Evolutionary conservation across 805 yeast genomes (phyloP), one percentile per base, ranked within the genome.

Genomic region (Candida qinlingensis): DNA sequence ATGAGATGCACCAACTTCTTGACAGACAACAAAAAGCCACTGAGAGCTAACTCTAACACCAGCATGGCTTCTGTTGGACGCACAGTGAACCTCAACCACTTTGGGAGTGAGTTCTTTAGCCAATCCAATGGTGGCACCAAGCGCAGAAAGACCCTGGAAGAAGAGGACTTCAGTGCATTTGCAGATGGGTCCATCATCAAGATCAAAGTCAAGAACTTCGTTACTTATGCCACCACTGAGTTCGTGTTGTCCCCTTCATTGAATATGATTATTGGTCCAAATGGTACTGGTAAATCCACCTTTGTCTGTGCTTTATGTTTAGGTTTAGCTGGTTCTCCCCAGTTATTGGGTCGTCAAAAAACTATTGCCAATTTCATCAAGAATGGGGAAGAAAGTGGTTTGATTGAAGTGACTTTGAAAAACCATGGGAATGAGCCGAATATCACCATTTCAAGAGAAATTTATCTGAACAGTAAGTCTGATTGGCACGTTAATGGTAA

Each of bases 251-350:
- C 92, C 0, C 97, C 97, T 0, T 73, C 83, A 2, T 72, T 94
- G 61, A 94, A 94, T 62, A 80, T 94, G 83, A 86, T 94, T 49
- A 85, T 94, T 46, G 99, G 97, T 0, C 97, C 97, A 10, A 94
- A 94, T 63, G 99, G 99, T 35, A 80, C 96, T 0, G 99, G 99
- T 6, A 94, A 94, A 60, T 83, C 94, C 37, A 89, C 98, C 0
- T 79, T 94, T 58, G 91, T 94, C 4, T 87, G 97, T 51, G 98
- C 97, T 0, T 79, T 92, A 1, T 92, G 96, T 61, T 71, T 94
- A 34, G 96, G 97, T 0, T 68, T 94, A 13, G 92, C 85, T 1
- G 98, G 97, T 1, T 80, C 77, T 59, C 76, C 87, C 26, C 87
- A 79, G 37, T 69, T 81, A 39, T 76, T 91, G 50, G 95, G 94